Conservation (phyloP, 495 filamentous ascomycete genomes). For the Neurospora intermedia region DNA sequence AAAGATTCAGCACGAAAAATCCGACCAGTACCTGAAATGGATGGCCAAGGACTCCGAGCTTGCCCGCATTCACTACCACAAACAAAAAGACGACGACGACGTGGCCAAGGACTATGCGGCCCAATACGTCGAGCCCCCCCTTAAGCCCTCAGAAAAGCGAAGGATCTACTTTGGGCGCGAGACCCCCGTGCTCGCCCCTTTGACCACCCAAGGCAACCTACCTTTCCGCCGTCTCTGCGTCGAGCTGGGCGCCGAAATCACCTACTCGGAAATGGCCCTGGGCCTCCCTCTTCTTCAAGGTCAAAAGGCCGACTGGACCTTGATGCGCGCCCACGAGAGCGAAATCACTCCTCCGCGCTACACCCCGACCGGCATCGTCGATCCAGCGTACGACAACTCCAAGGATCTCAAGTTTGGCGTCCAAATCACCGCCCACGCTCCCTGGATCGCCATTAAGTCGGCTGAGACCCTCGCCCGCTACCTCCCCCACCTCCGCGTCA, state of each 20-base stretch:
- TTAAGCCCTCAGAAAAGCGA: slow-evolving; percentile 84
- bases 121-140: slow-evolving; percentile 68
- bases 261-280: slow-evolving; percentile 98
- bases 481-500: slow-evolving; percentile 70
- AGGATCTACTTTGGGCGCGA: slow-evolving; percentile 87
- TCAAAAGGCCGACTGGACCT: slow-evolving; percentile 81
- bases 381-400: slow-evolving; percentile 66
- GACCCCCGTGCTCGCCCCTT: slow-evolving; percentile 79
- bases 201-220: slow-evolving; percentile 90
- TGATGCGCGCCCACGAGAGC: slow-evolving; percentile 79
- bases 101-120: slow-evolving; percentile 62
- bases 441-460: slow-evolving; percentile 76
- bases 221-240: slow-evolving; percentile 92
- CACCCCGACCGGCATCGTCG: slow-evolving; percentile 33
- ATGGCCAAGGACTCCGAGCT: slow-evolving; percentile 49
- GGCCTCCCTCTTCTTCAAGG: slow-evolving; percentile 85
- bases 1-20: slow-evolving; percentile 52
- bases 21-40: slow-evolving; percentile 68
- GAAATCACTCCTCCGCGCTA: slow-evolving; percentile 60
- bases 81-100: slow-evolving; percentile 31
- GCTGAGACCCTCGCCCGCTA: slow-evolving; percentile 68
- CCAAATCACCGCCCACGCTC: slow-evolving; percentile 83
- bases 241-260: slow-evolving; percentile 79
- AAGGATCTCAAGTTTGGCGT: slow-evolving; percentile 81
- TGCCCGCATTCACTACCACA: slow-evolving; percentile 38